Evolutionary conservation across 148 eudicot species (phyloP).

Genomic region (Camellia sinensis): DNA sequence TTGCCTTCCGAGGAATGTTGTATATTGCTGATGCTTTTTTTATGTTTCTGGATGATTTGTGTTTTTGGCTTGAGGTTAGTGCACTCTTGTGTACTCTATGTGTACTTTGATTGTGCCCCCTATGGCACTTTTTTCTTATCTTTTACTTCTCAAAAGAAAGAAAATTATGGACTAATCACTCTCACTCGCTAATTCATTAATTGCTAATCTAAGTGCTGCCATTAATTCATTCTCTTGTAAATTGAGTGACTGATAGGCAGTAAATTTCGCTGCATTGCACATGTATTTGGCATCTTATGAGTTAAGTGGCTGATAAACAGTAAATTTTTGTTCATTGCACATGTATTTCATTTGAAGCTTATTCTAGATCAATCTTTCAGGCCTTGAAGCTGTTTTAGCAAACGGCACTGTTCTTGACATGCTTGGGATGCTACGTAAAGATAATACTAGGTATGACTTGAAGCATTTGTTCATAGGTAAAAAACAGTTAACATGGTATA

Average conservation of each 20-base stretch:
- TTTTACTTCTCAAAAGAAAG: background rate
- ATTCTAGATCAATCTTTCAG: constrained; percentile 38
- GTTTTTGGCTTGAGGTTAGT: constrained; percentile 1
- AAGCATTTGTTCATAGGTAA: constrained; percentile 97
- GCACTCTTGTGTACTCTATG: background rate
- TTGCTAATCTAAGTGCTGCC: constrained; percentile 7
- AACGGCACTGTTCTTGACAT: constrained; percentile 90
- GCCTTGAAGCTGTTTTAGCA: constrained; percentile 90
- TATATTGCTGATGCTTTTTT: background rate
- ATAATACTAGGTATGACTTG: constrained; percentile 98
- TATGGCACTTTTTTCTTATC: background rate
- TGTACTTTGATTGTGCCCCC: background rate
- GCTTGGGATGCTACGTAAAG: constrained; percentile 94
- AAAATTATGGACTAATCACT: background rate
- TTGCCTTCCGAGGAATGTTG: background rate
- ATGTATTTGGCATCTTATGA: background rate
- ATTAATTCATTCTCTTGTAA: constrained; percentile 2
- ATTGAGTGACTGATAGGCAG: background rate
- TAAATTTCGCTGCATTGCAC: too few relatives aligned
- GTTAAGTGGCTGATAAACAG: constrained; percentile 12
- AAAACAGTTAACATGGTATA: background rate
- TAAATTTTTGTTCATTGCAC: background rate
- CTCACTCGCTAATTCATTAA: background rate
- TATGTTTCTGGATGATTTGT: background rate
- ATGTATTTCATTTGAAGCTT: constrained; percentile 18